Evolutionary conservation across 1,284 basidiomycete genomes (phyloP).

Genomic region (Baeospora myosura): DNA sequence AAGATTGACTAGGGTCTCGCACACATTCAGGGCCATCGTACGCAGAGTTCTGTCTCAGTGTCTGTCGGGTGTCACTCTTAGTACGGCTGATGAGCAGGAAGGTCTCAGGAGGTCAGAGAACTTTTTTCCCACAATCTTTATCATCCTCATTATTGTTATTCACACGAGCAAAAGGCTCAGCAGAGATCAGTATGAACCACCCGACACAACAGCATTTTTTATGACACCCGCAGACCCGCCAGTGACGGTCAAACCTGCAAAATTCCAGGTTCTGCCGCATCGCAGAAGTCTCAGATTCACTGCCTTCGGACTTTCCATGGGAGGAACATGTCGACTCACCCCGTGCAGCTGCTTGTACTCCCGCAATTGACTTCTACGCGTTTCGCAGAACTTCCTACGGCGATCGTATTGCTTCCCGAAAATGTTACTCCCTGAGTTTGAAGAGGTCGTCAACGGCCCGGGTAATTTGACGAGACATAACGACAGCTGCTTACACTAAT

Average conservation of each 20-base stretch:
- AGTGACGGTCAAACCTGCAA: slow-evolving; percentile 12
- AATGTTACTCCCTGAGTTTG: slow-evolving; percentile 3
- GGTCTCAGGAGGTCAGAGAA: too few species aligned
- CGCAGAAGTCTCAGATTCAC: neutral
- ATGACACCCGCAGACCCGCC: slow-evolving; percentile 13
- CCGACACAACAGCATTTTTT: slow-evolving; percentile 14
- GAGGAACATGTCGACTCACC: slow-evolving; percentile 6
- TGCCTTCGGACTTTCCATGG: neutral
- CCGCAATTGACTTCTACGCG: slow-evolving; percentile 18
- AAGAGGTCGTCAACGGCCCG: neutral
- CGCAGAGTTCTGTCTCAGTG: too few species aligned
- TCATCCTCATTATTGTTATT: too few species aligned
- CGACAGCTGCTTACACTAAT: slow-evolving; percentile 2
- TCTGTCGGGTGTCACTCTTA: too few species aligned
- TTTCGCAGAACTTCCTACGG: slow-evolving; percentile 14
- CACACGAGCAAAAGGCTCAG: too few species aligned
- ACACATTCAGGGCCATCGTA: too few species aligned
- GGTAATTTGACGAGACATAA: neutral
- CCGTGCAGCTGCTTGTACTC: slow-evolving; percentile 11
- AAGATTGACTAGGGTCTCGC: too few species aligned
- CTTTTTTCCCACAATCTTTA: too few species aligned
- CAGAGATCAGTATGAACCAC: slow-evolving; percentile 11
- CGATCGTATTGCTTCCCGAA: slow-evolving; percentile 7
- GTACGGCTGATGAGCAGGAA: too few species aligned
- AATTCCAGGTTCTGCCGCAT: slow-evolving; percentile 14